These are phyloP conservation scores for Hypomontagnella monticulosa DNA, from an alignment of 495 filamentous ascomycete genomes.

Conservation along the genomic window DNA sequence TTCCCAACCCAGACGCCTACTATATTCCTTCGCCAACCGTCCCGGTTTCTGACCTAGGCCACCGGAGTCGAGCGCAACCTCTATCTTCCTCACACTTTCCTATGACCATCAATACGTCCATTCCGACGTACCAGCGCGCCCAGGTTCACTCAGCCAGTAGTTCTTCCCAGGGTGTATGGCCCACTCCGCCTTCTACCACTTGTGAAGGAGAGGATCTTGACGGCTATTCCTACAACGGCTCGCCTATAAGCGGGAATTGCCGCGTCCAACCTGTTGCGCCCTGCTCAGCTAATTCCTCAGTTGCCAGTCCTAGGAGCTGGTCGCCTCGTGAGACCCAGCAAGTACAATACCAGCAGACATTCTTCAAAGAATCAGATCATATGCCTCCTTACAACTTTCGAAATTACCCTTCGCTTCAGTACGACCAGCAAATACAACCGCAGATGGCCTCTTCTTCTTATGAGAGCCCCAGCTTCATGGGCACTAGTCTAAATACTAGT, in stretches of 20 bases:
- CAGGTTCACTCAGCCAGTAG: slow-evolving; percentile 16
- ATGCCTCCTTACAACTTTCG: slow-evolving; percentile 18
- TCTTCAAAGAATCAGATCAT: background rate
- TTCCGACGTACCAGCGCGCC: slow-evolving; percentile 14
- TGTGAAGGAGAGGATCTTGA: slow-evolving; percentile 37
- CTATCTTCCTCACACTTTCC: slow-evolving; percentile 4
- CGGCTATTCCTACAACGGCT: slow-evolving; percentile 31
- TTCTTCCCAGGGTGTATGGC: slow-evolving; percentile 28
- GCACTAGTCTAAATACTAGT: background rate
- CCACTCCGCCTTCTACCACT: slow-evolving; percentile 38
- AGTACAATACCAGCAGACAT: background rate
- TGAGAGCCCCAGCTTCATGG: background rate
- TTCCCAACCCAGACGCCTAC: slow-evolving; percentile 2
- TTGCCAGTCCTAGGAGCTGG: slow-evolving; percentile 28
- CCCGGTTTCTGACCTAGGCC: slow-evolving; percentile 19
- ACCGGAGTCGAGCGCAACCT: slow-evolving; percentile 17
- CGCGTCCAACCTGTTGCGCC: slow-evolving; percentile 1
- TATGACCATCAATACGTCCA: slow-evolving; percentile 21
- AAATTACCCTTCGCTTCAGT: slow-evolving; percentile 1
- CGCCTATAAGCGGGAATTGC: slow-evolving; percentile 15
- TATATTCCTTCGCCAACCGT: slow-evolving; percentile 28
- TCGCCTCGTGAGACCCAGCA: slow-evolving; percentile 17
- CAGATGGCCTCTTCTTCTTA: slow-evolving; percentile 15
- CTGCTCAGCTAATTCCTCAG: slow-evolving; percentile 7
- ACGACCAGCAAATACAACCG: slow-evolving; percentile 10